These are phyloP conservation scores for Persicaria tinctoria DNA, from an alignment of 148 eudicot species.

Conservation along the genomic window DNA sequence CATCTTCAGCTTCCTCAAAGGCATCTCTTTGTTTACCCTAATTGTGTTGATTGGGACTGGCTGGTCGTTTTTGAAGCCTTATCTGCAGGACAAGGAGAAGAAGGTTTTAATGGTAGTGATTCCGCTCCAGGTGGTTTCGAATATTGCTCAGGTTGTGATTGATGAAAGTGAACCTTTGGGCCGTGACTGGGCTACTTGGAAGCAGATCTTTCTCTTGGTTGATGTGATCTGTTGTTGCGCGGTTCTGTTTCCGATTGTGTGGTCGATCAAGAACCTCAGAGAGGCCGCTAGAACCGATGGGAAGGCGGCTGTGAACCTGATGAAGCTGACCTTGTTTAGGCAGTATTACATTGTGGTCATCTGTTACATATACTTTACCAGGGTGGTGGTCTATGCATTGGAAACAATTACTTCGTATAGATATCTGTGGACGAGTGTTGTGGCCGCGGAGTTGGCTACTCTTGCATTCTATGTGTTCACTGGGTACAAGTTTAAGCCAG, in stretches of 20 bases:
- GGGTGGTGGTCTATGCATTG: constrained; percentile 68
- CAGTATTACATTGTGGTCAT: constrained; percentile 77
- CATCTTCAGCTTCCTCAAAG: constrained; percentile 64
- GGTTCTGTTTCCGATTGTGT: constrained; percentile 72
- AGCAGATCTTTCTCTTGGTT: constrained; percentile 64
- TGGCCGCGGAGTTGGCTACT: constrained; percentile 67
- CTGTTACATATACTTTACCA: constrained; percentile 74
- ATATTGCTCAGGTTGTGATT: constrained; percentile 61
- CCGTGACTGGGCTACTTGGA: constrained; percentile 71
- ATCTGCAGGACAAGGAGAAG: constrained; percentile 70
- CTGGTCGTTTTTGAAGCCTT: constrained; percentile 83
- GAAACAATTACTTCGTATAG: constrained; percentile 70
- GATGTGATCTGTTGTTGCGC: constrained; percentile 81
- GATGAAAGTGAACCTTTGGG: constrained; percentile 57
- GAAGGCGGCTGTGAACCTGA: constrained; percentile 74
- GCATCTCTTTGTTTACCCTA: constrained; percentile 56
- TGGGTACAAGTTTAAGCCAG: constrained; percentile 64
- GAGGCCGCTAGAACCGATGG: constrained; percentile 75
- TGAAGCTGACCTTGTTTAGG: constrained; percentile 70
- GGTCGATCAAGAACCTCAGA: constrained; percentile 78
- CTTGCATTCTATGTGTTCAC: constrained; percentile 68
- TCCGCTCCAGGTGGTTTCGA: constrained; percentile 69
- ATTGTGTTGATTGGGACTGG: constrained; percentile 86
- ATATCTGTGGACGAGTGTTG: constrained; percentile 65
- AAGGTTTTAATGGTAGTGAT: constrained; percentile 74